A percentile compares a stretch with the other conserved stretches of the same genome.
phyloP scores from a whole-genome alignment of 116 monocot genomes.

The Posidonia oceanica region DNA sequence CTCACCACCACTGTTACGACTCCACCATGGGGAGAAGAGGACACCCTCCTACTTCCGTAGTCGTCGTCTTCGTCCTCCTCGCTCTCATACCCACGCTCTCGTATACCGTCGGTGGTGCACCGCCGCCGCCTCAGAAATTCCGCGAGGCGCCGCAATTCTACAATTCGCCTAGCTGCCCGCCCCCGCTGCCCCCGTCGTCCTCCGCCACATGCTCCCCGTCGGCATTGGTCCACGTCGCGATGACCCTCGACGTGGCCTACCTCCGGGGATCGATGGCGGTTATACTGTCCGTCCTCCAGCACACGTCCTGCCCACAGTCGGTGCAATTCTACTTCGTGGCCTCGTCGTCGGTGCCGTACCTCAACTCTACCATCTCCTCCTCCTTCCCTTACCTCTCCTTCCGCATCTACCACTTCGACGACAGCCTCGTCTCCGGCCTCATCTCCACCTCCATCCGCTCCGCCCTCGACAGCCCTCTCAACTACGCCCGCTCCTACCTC shows the following conservation, averaged over 20 bases:
- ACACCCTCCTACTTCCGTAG: too few relatives aligned
- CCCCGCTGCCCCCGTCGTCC: slow-evolving; percentile 12
- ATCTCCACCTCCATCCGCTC: slow-evolving; percentile 51
- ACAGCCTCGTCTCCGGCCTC: slow-evolving; percentile 29
- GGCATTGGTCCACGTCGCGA: slow-evolving; percentile 43
- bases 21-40: too few relatives aligned
- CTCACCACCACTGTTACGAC: too few relatives aligned
- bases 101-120: too few relatives aligned
- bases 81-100: too few relatives aligned
- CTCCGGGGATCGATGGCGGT: slow-evolving; percentile 58
- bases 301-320: slow-evolving; percentile 50
- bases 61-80: too few relatives aligned
- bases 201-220: slow-evolving; percentile 11
- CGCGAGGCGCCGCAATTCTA: slow-evolving; percentile 42
- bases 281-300: slow-evolving; percentile 46
- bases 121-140: background rate
- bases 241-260: slow-evolving; percentile 54
- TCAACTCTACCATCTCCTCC: slow-evolving; percentile 32
- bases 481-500: slow-evolving; percentile 61
- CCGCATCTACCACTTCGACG: slow-evolving; percentile 43
- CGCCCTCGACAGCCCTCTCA: slow-evolving; percentile 52
- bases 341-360: slow-evolving; percentile 7
- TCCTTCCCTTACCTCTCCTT: slow-evolving; percentile 51
- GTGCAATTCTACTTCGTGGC: slow-evolving; percentile 52
- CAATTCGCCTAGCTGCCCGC: slow-evolving; percentile 29